A percentile compares a stretch with the other conserved stretches of the same genome.
phyloP scores from a whole-genome alignment of 805 yeast species.

The Yarrowia sp. region DNA sequence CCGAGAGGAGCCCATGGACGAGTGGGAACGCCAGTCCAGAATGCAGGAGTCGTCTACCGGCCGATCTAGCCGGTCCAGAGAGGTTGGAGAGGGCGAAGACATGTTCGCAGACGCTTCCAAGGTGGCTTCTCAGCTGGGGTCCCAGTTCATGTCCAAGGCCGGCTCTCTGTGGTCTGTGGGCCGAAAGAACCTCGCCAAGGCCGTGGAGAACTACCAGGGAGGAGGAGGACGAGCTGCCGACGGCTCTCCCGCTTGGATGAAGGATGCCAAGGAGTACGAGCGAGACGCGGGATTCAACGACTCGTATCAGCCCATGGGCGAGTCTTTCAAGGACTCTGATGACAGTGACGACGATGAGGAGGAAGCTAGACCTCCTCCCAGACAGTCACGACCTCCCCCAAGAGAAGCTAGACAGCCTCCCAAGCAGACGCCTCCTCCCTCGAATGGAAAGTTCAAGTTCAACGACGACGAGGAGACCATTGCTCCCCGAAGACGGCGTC shows the following conservation, averaged over 20 bases:
- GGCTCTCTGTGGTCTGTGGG: conserved; percentile 58
- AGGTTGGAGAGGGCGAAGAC: not conserved
- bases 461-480: conserved; percentile 6
- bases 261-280: conserved; percentile 49
- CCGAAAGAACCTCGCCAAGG: conserved; percentile 57
- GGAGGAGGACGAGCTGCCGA: conserved; percentile 35
- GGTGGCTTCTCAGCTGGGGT: conserved; percentile 38
- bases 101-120: conserved; percentile 8
- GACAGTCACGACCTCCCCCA: not conserved
- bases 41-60: not conserved
- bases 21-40: conserved; percentile 16
- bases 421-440: not conserved
- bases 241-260: conserved; percentile 74
- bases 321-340: conserved; percentile 23
- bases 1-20: not conserved
- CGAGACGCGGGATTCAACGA: not conserved
- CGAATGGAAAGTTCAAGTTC: conserved; percentile 4
- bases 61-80: not conserved
- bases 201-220: conserved; percentile 56
- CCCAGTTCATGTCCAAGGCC: conserved; percentile 59
- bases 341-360: conserved; percentile 16
- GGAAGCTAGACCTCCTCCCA: conserved; percentile 28
- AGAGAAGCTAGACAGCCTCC: not conserved
- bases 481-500: conserved; percentile 16
- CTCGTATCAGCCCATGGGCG: conserved; percentile 1